Evolutionary conservation across 192 early-diverging fungal genomes (phyloP), one percentile per base, ranked within the genome.

Genomic region (Mortierella alpina): DNA sequence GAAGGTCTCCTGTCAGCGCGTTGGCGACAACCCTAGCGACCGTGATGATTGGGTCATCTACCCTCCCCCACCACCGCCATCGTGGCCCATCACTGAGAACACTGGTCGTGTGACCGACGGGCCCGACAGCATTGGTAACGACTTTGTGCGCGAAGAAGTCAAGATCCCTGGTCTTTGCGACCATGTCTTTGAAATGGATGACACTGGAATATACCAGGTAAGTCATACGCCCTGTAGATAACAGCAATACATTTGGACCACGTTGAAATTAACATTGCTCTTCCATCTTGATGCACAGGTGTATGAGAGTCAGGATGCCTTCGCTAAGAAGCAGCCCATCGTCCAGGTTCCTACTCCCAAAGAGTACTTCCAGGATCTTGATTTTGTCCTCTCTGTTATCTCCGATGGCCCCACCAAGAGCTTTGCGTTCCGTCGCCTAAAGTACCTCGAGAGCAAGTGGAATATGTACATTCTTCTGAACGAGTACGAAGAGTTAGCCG

Each of bases 401-500:
- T 91, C 91, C 0, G 95, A 96, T 75, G 97, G 97, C 0, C 97
- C 97, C 3, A 88, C 95, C 46, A 99, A 99, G 85, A 93, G 91
- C 69, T 98, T 96, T 88, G 95, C 96, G 1, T 99, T 93, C 82
- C 85, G 95, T 48, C 89, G 97, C 41, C 86, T 99, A 61, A 88
- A 94, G 18, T 98, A 96, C 86, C 85, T 99, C 40, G 97, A 99
- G 77, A 89, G 89, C 74, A 96, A 96, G 82, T 99, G 96, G 92
- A 91, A 95, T 82, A 93, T 99, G 90, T 98, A 97, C 85, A 86
- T 91, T 31, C 84, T 99, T 46, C 82, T 98, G 47, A 97, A 97
- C 84, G 97, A 99, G 83, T 96, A 94, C 89, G 94, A 97, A 63
- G 97, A 99, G 86, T 88, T 97, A 52, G 93, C 95, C 46, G 95